These are phyloP conservation scores for Fonsecaea pugnacius DNA, from an alignment of 2,329 filamentous ascomycete species.

Conservation along the genomic window DNA sequence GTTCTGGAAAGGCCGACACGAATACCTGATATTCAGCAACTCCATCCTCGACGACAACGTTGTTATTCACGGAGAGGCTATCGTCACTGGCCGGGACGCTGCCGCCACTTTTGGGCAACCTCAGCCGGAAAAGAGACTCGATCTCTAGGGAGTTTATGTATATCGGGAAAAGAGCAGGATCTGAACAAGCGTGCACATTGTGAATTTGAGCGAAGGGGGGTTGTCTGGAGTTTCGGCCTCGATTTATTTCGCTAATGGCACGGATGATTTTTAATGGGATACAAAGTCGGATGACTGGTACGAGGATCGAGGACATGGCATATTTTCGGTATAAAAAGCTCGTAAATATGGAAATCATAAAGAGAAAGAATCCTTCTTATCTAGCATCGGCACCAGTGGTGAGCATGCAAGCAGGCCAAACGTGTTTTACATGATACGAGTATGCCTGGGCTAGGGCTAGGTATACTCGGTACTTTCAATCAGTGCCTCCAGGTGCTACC, in stretches of 20 bases:
- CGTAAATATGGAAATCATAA: too few relatives aligned
- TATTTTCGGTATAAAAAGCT: too few relatives aligned
- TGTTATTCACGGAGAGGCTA: conserved; percentile 27
- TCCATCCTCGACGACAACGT: conserved; percentile 33
- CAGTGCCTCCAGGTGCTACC: background rate
- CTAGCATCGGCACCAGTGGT: background rate
- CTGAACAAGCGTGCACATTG: background rate
- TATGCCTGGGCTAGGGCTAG: too few relatives aligned
- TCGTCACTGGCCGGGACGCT: conserved; percentile 26
- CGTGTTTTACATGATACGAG: background rate
- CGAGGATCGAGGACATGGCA: too few relatives aligned
- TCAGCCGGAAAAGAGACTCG: conserved; percentile 14
- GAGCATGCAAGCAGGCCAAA: background rate
- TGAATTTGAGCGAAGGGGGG: background rate
- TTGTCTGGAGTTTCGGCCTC: background rate
- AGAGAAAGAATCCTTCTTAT: too few relatives aligned
- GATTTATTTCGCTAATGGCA: too few relatives aligned
- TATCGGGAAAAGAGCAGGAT: background rate
- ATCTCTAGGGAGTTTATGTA: background rate
- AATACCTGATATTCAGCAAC: conserved; percentile 30
- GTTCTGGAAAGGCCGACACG: conserved; percentile 29
- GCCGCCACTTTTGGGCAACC: conserved; percentile 22
- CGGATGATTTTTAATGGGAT: too few relatives aligned
- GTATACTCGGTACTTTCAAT: background rate
- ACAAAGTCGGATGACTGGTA: too few relatives aligned